These are phyloP conservation scores for Beauveria australis DNA, from an alignment of 2,329 filamentous ascomycete genomes.

Conservation along the genomic window DNA sequence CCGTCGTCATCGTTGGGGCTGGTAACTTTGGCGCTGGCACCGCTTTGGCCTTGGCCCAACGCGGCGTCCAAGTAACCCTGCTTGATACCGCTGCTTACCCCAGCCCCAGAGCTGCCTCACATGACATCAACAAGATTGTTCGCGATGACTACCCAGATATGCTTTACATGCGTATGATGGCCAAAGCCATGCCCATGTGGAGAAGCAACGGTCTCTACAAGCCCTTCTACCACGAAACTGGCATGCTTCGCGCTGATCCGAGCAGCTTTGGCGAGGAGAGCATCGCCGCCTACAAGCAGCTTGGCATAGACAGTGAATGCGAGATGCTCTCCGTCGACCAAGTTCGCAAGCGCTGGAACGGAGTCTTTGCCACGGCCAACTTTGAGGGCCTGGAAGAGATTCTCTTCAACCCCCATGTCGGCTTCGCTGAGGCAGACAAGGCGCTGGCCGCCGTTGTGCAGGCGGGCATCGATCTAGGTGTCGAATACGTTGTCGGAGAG, in stretches of 20 bases:
- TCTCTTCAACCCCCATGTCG: constrained; percentile 49
- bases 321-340: constrained; percentile 39
- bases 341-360: constrained; percentile 46
- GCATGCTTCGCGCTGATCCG: constrained; percentile 39
- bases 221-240: constrained; percentile 47
- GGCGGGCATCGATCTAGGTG: constrained; percentile 42
- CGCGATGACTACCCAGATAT: constrained; percentile 33
- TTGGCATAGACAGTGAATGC: constrained; percentile 32
- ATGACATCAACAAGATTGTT: constrained; percentile 38
- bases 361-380: constrained; percentile 48
- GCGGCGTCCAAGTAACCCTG: constrained; percentile 24
- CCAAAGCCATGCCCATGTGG: constrained; percentile 33
- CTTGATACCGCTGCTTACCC: constrained; percentile 28
- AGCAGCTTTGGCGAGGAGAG: constrained; percentile 37
- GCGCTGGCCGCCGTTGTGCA: constrained; percentile 46
- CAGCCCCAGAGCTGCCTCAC: constrained; percentile 35
- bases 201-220: constrained; percentile 41
- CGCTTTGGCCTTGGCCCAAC: constrained; percentile 26
- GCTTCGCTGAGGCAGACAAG: constrained; percentile 52
- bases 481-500: constrained; percentile 46
- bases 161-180: constrained; percentile 32
- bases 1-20: constrained; percentile 32
- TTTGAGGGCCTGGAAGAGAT: constrained; percentile 48
- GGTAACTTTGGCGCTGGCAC: constrained; percentile 38
- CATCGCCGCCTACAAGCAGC: constrained; percentile 27